Evolutionary conservation across 495 filamentous ascomycete genomes (phyloP).

Genomic region (Daldinia caldariorum): DNA sequence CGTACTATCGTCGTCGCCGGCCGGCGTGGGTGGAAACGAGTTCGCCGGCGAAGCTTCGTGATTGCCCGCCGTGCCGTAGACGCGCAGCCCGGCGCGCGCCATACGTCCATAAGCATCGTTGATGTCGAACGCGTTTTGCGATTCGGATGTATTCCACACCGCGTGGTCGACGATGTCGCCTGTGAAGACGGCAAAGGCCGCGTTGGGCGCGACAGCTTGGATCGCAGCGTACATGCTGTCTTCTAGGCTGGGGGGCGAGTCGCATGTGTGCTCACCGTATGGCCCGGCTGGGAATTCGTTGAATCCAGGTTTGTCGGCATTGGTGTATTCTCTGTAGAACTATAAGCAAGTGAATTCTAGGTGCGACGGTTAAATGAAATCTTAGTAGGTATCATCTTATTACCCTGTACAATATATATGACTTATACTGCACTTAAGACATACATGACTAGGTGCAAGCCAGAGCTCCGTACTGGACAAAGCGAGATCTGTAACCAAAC

Average conservation of each 20-base stretch:
- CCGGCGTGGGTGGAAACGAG: conserved; percentile 55
- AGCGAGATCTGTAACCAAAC: not conserved
- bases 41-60: conserved; percentile 65
- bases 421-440: no score
- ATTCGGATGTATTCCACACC: conserved; percentile 52
- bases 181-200: conserved; percentile 58
- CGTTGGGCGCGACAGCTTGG: conserved; percentile 49
- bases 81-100: conserved; percentile 49
- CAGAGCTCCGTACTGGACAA: no score
- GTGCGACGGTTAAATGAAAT: not conserved
- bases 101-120: conserved; percentile 57
- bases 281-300: conserved; percentile 57
- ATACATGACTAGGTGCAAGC: no score
- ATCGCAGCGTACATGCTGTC: conserved; percentile 64
- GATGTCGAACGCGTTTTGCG: conserved; percentile 55
- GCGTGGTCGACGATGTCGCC: conserved; percentile 62
- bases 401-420: no score
- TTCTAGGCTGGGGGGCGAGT: conserved; percentile 61
- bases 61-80: conserved; percentile 65
- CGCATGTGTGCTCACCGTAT: conserved; percentile 61
- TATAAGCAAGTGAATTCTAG: conserved; percentile 5
- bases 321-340: conserved; percentile 50
- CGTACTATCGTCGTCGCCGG: conserved; percentile 15
- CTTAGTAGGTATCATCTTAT: not conserved
- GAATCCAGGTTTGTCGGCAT: conserved; percentile 55